A percentile compares a stretch with the other conserved stretches of the same genome.
Evolutionary conservation across 2,329 filamentous ascomycete genomes (phyloP).

Genomic region (Acarospora socialis): DNA sequence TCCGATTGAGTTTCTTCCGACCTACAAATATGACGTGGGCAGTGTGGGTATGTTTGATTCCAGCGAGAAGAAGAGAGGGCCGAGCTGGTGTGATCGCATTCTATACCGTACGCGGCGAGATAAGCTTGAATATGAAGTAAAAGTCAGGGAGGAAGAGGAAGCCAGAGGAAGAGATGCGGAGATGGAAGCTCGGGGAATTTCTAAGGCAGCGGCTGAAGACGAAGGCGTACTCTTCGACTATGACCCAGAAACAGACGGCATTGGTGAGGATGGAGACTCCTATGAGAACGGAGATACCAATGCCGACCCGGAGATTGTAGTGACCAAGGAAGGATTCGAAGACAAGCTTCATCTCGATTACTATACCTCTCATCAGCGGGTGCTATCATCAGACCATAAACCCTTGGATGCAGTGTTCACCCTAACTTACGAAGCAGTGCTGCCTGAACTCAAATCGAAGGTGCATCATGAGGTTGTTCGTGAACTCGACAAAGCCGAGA

Average conservation of each 20-base stretch:
- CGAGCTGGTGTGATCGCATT: constrained; percentile 95
- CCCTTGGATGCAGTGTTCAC: constrained; percentile 73
- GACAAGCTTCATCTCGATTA: constrained; percentile 44
- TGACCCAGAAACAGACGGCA: constrained; percentile 63
- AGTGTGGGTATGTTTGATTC: constrained; percentile 85
- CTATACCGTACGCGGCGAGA: constrained; percentile 67
- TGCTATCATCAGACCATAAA: constrained; percentile 92
- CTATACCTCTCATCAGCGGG: constrained; percentile 78
- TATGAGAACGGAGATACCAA: constrained; percentile 37
- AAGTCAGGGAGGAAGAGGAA: constrained; percentile 48
- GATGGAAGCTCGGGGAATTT: constrained; percentile 67
- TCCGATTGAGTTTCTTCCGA: constrained; percentile 73
- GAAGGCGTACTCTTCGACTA: constrained; percentile 83
- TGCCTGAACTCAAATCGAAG: constrained; percentile 68
- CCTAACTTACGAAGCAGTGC: constrained; percentile 72
- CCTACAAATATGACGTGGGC: constrained; percentile 97
- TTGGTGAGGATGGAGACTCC: constrained; percentile 46
- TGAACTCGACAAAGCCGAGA: constrained; percentile 80
- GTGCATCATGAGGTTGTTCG: constrained; percentile 77
- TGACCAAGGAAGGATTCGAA: constrained; percentile 19
- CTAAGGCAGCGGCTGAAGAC: constrained; percentile 52
- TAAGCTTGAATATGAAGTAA: constrained; percentile 50
- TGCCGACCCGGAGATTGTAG: constrained; percentile 18
- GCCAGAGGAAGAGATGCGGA: constrained; percentile 64
- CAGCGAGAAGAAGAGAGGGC: constrained; percentile 82